Conservation (phyloP, 768 basidiomycete species). For the Cystobasidium ongulense region DNA sequence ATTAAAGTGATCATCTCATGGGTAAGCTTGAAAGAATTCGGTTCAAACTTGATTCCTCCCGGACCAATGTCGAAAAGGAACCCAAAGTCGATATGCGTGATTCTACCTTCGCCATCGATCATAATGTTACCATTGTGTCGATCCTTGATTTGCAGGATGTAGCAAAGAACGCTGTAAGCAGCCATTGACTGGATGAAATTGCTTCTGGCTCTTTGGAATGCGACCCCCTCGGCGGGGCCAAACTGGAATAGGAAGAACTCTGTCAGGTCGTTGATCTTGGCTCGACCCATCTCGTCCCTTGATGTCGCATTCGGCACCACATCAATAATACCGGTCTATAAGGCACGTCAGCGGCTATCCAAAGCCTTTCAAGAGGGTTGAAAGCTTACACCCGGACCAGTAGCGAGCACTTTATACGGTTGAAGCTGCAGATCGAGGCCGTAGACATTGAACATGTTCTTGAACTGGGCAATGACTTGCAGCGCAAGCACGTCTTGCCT, state of each 20-base stretch:
- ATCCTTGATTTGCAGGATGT: constrained; percentile 97
- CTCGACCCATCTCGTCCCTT: constrained; percentile 96
- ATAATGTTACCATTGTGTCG: constrained; percentile 99
- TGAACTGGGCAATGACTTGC: constrained; percentile 98
- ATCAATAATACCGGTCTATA: constrained; percentile 92
- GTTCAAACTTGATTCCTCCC: constrained; percentile 90
- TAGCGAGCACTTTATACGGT: constrained; percentile 94
- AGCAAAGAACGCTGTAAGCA: constrained; percentile 95
- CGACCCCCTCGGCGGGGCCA: constrained; percentile 75
- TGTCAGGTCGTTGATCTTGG: constrained; percentile 90
- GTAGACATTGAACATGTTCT: constrained; percentile 83
- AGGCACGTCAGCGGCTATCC: constrained; percentile 5
- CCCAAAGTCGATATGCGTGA: constrained; percentile 92
- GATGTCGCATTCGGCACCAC: constrained; percentile 97
- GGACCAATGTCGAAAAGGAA: constrained; percentile 87
- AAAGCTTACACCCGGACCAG: constrained; percentile 75
- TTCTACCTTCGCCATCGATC: constrained; percentile 96
- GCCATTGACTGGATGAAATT: constrained; percentile 99
- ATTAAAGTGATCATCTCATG: constrained; percentile 98
- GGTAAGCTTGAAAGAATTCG: constrained; percentile 93
- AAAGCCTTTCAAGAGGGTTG: background rate
- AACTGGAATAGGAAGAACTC: constrained; percentile 92
- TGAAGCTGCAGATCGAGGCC: constrained; percentile 85
- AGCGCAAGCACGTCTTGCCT: constrained; percentile 95
- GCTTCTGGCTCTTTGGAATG: constrained; percentile 82